Base-by-base conservation (phyloP, 176 grass and related monocot species). In the Thinopyrum elongatum region DNA sequence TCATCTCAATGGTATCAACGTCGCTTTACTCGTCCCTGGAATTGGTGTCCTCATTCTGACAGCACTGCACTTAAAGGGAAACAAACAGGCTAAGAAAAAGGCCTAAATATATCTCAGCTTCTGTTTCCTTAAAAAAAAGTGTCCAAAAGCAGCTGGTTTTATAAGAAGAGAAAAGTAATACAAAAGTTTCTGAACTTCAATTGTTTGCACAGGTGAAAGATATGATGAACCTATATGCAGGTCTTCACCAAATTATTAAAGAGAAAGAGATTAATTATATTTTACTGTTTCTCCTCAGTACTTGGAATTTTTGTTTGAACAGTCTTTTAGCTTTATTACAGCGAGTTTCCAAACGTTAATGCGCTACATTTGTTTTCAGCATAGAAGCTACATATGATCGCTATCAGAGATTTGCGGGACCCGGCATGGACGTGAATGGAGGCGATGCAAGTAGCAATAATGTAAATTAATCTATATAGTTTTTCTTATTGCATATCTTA, bases 311-410 rank as follows among this genome's bases (percentile, higher is more conserved):
- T 55, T 53, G 31, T 57, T 58, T 70, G 44, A 34, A 51, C 23
- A 30, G 44, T 9, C 16, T 33, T 55, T 31, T 10, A 31, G 17
- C 16, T 76, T 21, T 22, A n/a, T 7, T 64, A 44, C 7, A 74
- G 5, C 26, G 15, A 35, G 15, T 76, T 81, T 49, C 4, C 4
- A 6, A 33, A 14, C 29, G n/a, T 14, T 41, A 44, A 77, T 84
- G 44, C 12, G 16, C 30, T 58, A 22, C 83, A 74, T 75, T 53
- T 46, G 15, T 79, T 89, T 86, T 66, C 87, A 92, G 90, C 84
- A 87, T 92, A 53, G 87, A 89, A 87, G 68, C 23, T 29, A 89
- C 87, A 64, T 89, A 89, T 72, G 83, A 83, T 14, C 87, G 90
- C 30, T 92, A 84, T 70, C 74, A 84, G 29, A 84, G 69, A 57